Evolutionary conservation across 495 filamentous ascomycete species (phyloP), one percentile per base, ranked within the genome.

Genomic region (Penicillium fimorum): DNA sequence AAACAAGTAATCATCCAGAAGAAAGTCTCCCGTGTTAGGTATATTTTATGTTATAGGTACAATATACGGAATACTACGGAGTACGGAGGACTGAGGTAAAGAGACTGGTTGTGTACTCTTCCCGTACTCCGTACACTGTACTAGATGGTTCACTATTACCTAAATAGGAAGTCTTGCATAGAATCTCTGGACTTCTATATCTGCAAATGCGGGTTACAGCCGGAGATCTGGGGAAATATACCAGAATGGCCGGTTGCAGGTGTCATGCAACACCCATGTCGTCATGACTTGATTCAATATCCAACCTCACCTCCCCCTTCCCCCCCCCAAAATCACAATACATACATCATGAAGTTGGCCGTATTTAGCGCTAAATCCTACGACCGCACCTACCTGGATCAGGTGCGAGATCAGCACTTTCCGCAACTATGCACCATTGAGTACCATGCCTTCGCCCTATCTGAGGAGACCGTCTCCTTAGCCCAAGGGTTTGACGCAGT

Each of bases 311-410:
- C 2, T 22, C 22, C 2, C 22, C 18, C 33, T 5, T 4, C 22
- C 5, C 22, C 15, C 9, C 11, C 18, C 9, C 12, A 32, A 9
- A 35, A 43, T 33, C 48, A 50, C 46, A 25, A 43, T 37, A 20
- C 20, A 17, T 33, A 42, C 48, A 70, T 52, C 73, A 80, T 83
- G 80, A 81, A 83, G 62, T 63, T 86, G 60, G 79, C 82, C 60
- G 80, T 85, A 55, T 86, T 85, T 71, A 82, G 79, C 68, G 74
- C 83, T 40, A 84, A 86, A 70, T 73, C 82, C 50, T 85, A 86
- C 72, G 83, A 86, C 70, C 73, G 72, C 41, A 64, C 65, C 46
- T 84, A 73, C 67, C 72, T 86, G 20, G 66, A 68, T 24, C 57
- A 64, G 45, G 71, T 71, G 42, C 61, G 55, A 8, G 17, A 24